These are phyloP conservation scores for Diplocarpon mali DNA, from an alignment of 2,329 filamentous ascomycete species.

Conservation along the genomic window DNA sequence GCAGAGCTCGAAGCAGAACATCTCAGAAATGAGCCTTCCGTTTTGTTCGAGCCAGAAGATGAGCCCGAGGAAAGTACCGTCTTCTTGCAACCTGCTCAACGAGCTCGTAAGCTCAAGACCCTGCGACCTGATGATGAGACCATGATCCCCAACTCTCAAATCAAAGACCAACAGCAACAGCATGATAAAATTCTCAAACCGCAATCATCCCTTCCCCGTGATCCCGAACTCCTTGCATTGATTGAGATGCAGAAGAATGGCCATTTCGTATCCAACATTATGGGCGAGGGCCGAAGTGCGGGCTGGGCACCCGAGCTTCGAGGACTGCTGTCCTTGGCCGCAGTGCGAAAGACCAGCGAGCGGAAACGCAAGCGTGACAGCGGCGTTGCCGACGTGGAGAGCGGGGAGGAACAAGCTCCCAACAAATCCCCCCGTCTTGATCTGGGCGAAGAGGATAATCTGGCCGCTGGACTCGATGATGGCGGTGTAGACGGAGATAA, in stretches of 20 bases:
- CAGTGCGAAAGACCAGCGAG: constrained; percentile 64
- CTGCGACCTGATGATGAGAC: constrained; percentile 71
- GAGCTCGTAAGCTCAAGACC: constrained; percentile 69
- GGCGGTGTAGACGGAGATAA: constrained; percentile 38
- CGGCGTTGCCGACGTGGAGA: constrained; percentile 69
- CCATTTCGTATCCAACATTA: constrained; percentile 77
- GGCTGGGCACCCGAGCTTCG: constrained; percentile 88
- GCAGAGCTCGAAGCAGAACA: constrained; percentile 46
- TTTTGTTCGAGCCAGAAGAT: constrained; percentile 46
- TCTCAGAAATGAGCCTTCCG: constrained; percentile 36
- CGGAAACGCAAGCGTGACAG: constrained; percentile 91
- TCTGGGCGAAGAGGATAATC: constrained; percentile 49
- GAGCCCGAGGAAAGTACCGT: constrained; percentile 42
- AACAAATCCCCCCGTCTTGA: constrained; percentile 57
- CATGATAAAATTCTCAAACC: constrained; percentile 77
- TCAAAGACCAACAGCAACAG: constrained; percentile 79
- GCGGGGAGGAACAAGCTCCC: constrained; percentile 44
- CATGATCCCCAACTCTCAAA: constrained; percentile 62
- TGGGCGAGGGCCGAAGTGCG: constrained; percentile 67
- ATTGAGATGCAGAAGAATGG: constrained; percentile 89
- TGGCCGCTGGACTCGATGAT: constrained; percentile 35
- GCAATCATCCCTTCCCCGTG: constrained; percentile 72
- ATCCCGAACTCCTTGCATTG: constrained; percentile 75
- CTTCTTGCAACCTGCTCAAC: constrained; percentile 48
- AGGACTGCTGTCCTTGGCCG: constrained; percentile 80